phyloP scores from a whole-genome alignment of 2,329 filamentous ascomycete genomes.

The Fusarium sp. region DNA sequence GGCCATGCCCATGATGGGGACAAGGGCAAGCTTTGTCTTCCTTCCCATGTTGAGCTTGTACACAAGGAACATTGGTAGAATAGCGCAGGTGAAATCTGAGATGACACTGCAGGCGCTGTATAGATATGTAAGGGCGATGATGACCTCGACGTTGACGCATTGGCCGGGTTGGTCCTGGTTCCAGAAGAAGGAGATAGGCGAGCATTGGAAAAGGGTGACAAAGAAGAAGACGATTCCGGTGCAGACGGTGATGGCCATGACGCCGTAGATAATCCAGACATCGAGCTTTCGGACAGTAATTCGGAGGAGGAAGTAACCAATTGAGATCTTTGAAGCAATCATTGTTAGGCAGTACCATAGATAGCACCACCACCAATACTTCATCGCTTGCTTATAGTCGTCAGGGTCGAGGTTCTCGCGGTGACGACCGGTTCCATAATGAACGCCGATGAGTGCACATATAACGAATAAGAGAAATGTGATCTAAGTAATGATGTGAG shows the following conservation, averaged over 20 bases:
- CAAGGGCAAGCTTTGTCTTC: conserved; percentile 66
- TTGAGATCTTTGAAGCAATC: conserved; percentile 59
- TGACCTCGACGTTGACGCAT: conserved; percentile 59
- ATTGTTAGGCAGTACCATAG: conserved; percentile 56
- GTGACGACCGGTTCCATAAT: conserved; percentile 60
- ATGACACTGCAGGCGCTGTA: conserved; percentile 66
- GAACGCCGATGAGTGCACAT: conserved; percentile 55
- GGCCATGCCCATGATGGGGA: conserved; percentile 69
- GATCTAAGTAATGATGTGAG: conserved; percentile 38
- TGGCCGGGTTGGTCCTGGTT: conserved; percentile 52
- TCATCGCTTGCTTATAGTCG: conserved; percentile 53
- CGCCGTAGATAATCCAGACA: conserved; percentile 55
- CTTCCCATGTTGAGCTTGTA: conserved; percentile 68
- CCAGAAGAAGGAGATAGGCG: conserved; percentile 60
- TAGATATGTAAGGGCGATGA: conserved; percentile 67
- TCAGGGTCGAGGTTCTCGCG: conserved; percentile 49
- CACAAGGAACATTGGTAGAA: conserved; percentile 69
- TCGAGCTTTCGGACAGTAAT: conserved; percentile 55
- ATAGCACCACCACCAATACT: conserved; percentile 59
- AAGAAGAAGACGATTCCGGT: conserved; percentile 60
- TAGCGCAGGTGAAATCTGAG: conserved; percentile 66
- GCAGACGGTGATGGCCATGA: conserved; percentile 55
- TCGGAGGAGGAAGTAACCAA: conserved; percentile 60
- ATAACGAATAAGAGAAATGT: conserved; percentile 56
- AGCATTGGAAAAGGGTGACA: conserved; percentile 59